These are phyloP conservation scores for Scolecobasidium constrictum DNA, from an alignment of 2,329 filamentous ascomycete species.

Conservation along the genomic window DNA sequence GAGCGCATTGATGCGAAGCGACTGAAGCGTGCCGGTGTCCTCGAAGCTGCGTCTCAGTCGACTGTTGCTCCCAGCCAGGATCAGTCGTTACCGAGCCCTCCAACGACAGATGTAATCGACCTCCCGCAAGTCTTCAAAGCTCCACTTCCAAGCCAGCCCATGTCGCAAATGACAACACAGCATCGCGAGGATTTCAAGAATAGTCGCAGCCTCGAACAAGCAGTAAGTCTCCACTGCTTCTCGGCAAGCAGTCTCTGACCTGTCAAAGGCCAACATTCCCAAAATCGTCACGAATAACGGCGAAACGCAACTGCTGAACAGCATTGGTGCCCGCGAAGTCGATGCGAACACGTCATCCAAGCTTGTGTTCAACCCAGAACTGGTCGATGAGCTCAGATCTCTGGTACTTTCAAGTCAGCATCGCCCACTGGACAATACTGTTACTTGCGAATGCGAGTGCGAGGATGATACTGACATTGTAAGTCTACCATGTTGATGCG, in stretches of 20 bases:
- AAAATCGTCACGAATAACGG: too few relatives aligned
- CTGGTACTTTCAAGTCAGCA: background rate
- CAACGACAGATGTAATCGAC: background rate
- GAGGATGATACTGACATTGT: slow-evolving; percentile 27
- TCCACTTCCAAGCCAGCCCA: background rate
- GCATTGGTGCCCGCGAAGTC: too few relatives aligned
- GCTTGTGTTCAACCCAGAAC: background rate
- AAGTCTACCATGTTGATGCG: background rate
- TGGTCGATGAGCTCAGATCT: background rate
- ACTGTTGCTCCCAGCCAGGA: too few relatives aligned
- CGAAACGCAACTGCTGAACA: too few relatives aligned
- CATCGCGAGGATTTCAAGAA: background rate
- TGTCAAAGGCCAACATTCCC: too few relatives aligned
- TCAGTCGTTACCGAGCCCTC: background rate
- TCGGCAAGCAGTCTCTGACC: too few relatives aligned
- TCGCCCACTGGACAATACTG: background rate
- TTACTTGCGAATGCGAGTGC: slow-evolving; percentile 23
- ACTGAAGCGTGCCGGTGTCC: too few relatives aligned
- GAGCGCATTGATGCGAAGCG: background rate
- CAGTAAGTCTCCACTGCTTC: too few relatives aligned
- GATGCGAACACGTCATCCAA: too few relatives aligned
- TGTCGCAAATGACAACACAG: background rate
- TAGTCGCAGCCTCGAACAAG: too few relatives aligned
- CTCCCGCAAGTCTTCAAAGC: background rate
- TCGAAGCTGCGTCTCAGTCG: too few relatives aligned